Evolutionary conservation across 1,284 basidiomycete genomes (phyloP).

Genomic region (Ceratorhiza oryzae-sativae): DNA sequence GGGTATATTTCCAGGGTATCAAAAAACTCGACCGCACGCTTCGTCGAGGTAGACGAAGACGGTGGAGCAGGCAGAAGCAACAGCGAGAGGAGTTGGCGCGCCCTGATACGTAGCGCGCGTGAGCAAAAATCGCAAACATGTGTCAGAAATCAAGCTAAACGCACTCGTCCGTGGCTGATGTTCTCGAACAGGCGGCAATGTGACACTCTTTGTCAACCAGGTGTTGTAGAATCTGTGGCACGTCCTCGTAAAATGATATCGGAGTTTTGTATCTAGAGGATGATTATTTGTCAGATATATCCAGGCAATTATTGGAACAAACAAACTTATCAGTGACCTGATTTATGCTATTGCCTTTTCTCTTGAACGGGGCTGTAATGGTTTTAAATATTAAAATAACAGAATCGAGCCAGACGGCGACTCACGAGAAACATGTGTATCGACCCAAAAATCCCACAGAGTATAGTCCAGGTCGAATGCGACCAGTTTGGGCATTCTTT

Average conservation of each 20-base stretch:
- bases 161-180: constrained; percentile 73
- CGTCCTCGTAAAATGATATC: constrained; percentile 77
- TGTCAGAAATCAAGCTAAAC: no score
- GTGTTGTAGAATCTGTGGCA: constrained; percentile 75
- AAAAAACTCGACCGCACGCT: constrained; percentile 72
- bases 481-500: constrained; percentile 68
- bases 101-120: constrained; percentile 56
- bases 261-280: constrained; percentile 58
- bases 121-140: no score
- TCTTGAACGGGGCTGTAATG: constrained; percentile 72
- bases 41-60: constrained; percentile 52
- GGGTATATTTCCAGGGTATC: constrained; percentile 87
- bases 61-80: constrained; percentile 69
- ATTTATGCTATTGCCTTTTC: constrained; percentile 64
- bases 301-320: constrained; percentile 31
- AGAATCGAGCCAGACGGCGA: constrained; percentile 45
- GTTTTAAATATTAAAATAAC: no score
- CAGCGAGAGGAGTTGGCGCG: constrained; percentile 71
- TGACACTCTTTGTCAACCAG: constrained; percentile 61
- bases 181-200: constrained; percentile 80
- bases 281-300: constrained; percentile 17
- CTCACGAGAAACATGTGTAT: constrained; percentile 67
- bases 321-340: constrained; percentile 65
- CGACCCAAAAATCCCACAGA: constrained; percentile 85
- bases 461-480: constrained; percentile 89